Conservation (phyloP, 1,284 basidiomycete species). For the Heimioporus punctisporus region DNA sequence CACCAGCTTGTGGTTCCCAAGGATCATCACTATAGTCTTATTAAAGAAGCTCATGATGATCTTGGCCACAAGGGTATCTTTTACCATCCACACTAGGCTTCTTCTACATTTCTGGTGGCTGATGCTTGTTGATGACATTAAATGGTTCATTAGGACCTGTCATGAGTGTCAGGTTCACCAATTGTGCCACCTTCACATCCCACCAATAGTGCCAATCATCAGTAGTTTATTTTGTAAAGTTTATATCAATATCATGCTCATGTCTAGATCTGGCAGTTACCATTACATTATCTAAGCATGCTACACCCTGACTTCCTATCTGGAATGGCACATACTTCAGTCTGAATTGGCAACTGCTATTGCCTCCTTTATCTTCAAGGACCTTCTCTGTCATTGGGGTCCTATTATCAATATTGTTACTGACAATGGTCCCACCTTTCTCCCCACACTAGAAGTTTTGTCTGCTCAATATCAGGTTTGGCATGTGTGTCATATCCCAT, state of each 20-base stretch:
- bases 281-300: background rate
- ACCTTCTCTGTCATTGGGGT: conserved; percentile 6
- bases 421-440: too few species aligned
- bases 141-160: conserved; percentile 20
- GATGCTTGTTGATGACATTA: conserved; percentile 2
- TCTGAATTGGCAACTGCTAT: too few species aligned
- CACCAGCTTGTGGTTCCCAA: background rate
- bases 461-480: too few species aligned
- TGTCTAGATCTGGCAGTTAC: too few species aligned
- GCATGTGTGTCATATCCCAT: too few species aligned
- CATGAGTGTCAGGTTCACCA: background rate
- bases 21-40: conserved; percentile 5
- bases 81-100: background rate
- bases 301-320: conserved; percentile 7
- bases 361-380: conserved; percentile 2
- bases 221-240: background rate
- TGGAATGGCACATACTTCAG: too few species aligned
- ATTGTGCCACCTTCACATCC: too few species aligned
- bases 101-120: background rate
- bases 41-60: conserved; percentile 24
- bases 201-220: too few species aligned
- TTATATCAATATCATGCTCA: background rate
- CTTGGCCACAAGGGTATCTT: conserved; percentile 31
- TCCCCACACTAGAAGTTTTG: too few species aligned
- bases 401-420: conserved; percentile 7